Percentiles rank a stretch among this genome's conserved stretches.
These are phyloP conservation scores for Aegilops sharonensis DNA, from an alignment of 176 grass and related monocot species.

Conservation along the genomic window DNA sequence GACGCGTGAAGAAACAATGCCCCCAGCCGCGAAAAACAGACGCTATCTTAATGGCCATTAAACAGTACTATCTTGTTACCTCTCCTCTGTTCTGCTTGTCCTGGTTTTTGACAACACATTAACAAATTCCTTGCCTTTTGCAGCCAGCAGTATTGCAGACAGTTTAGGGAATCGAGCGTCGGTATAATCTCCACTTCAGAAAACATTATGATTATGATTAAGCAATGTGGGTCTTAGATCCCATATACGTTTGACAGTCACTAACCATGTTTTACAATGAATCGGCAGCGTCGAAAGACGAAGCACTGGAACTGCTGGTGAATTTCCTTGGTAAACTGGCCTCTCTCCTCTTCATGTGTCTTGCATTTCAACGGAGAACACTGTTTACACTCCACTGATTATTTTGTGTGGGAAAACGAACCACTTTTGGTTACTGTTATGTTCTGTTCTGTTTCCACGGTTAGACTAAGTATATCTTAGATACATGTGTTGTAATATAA, in stretches of 20 bases:
- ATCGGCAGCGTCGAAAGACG: not conserved
- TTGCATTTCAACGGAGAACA: not conserved
- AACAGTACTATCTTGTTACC: not conserved
- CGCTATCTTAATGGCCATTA: not conserved
- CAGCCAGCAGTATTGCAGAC: not conserved
- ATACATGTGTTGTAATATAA: too few species aligned
- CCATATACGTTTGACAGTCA: not conserved
- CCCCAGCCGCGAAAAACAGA: not conserved
- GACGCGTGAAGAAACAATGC: not conserved
- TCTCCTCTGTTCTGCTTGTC: not conserved
- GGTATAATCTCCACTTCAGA: not conserved
- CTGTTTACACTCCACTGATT: not conserved
- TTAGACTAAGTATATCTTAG: too few species aligned
- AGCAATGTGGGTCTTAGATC: not conserved
- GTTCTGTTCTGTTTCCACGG: not conserved
- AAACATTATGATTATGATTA: not conserved
- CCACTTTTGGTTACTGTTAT: not conserved
- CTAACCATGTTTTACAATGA: not conserved
- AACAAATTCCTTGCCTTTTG: not conserved
- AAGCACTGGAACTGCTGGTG: not conserved
- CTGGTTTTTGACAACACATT: not conserved
- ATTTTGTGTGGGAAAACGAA: not conserved
- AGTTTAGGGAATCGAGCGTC: not conserved
- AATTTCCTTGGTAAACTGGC: not conserved
- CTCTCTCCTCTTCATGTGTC: not conserved